These are phyloP conservation scores for Corylus americana DNA, from an alignment of 306 rosid genomes.

Conservation along the genomic window DNA sequence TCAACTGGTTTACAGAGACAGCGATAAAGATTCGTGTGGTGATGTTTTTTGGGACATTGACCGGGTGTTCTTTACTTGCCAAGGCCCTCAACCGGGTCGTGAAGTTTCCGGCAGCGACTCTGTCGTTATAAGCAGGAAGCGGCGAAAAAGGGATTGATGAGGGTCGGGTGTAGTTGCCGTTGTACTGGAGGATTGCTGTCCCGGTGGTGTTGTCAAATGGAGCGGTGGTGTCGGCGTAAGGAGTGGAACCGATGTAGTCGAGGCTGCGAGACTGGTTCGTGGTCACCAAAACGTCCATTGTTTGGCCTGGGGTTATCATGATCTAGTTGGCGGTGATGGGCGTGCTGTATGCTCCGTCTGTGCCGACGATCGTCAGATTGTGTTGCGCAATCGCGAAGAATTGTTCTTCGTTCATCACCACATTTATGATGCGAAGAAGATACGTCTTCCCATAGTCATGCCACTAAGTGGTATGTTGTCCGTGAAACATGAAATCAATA, in stretches of 20 bases:
- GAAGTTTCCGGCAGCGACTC: conserved; percentile 27
- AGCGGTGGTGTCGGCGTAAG: conserved; percentile 21
- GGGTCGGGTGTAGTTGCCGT: neutral
- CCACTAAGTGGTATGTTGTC: conserved; percentile 29
- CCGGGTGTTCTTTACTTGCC: conserved; percentile 23
- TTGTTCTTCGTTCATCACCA: conserved; percentile 35
- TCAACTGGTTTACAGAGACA: conserved; percentile 31
- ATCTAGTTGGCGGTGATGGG: conserved; percentile 36
- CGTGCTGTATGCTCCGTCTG: conserved; percentile 38
- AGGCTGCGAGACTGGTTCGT: conserved; percentile 35
- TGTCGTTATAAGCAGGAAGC: conserved; percentile 37
- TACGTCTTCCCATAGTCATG: conserved; percentile 37
- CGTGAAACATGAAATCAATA: neutral
- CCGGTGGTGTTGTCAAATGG: conserved; percentile 32
- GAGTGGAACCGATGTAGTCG: conserved; percentile 49
- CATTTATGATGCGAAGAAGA: conserved; percentile 42
- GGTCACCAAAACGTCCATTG: conserved; percentile 42
- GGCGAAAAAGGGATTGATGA: conserved; percentile 20
- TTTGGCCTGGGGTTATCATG: conserved; percentile 52
- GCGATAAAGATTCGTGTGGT: conserved; percentile 28
- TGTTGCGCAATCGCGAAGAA: conserved; percentile 47
- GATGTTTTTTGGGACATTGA: conserved; percentile 35
- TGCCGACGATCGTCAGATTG: conserved; percentile 42
- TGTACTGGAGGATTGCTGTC: conserved; percentile 46
- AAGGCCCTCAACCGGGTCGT: conserved; percentile 28